Base-by-base conservation (phyloP, 177 flowering plant species). In the Vitis hybrid region DNA sequence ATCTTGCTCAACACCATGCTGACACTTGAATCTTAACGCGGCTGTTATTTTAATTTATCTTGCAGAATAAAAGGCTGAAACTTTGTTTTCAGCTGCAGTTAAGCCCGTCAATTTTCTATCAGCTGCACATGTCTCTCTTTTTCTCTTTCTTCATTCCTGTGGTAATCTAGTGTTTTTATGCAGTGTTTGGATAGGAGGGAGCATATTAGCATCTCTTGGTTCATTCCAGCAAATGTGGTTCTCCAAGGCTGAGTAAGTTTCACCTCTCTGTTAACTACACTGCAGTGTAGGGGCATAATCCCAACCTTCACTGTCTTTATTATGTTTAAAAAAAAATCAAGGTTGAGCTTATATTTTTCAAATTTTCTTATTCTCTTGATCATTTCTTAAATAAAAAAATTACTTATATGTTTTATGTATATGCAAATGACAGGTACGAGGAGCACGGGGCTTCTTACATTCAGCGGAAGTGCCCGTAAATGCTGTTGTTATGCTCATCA, bases 151-250 rank as follows among this genome's bases (percentile, higher is more conserved):
- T 26, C 33, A 12, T 62, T 3, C 12, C 50, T n/a, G 29, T 22
- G 10, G 9, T 60, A 22, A 39, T 39, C 8, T 39, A 39, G 45
- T 53, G 51, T 26, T 14, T 65, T 21, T 63, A 16, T 78, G 68
- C 84, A 94, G 97, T 81, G 98, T 94, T 60, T 94, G 98, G 98
- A 94, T 94, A 57, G 98, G 98, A 60, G 98, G 98, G 60, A 94
- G 98, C 70, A 94, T 94, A 79, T 77, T 92, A 84, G 97, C 98
- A 68, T 92, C 98, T 26, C 98, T 94, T 62, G 98, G 98, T 73
- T 94, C 98, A 51, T 92, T 94, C 73, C 98, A 94, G 85, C 98
- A 94, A 70, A 89, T 94, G 98, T 94, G 98, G 98, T 90, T 94
- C 82, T 94, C 98, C 61, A 94, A 92, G 74, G 77, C 97, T 2